Base-by-base conservation (phyloP, 2,329 filamentous ascomycete species). In the Geoglossum cookeanum region DNA sequence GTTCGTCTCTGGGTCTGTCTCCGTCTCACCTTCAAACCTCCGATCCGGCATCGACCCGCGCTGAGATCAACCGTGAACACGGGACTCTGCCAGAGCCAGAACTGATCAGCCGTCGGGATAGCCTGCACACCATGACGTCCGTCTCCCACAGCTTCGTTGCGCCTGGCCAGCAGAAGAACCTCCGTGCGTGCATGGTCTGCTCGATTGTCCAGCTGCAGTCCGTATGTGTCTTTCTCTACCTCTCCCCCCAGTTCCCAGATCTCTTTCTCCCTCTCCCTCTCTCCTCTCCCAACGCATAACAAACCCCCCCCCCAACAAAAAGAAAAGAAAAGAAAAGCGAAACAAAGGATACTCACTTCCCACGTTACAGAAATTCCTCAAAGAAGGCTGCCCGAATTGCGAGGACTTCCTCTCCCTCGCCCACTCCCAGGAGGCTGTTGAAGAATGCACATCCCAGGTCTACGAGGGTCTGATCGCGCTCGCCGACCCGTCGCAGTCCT, bases 111-210 rank as follows among this genome's bases (percentile, higher is more conserved):
- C 22, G 22, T 2, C 22, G 22, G 22, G 22, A 22, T 22, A 22
- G 22, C 22, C 22, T 22, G 22, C 22, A 22, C 22, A 22, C 22
- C 22, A 55, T 45, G 54, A 57, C 47, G 15, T 32, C 54, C 54
- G 22, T 58, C 82, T 88, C 61, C 92, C 94, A 85, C 62, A 37
- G 52, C 55, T 9, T 53, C 55, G 29, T 59, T 58, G 27, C 49
- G 55, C 44, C 63, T 62, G 17, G 54, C n/a, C 58, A 55, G 35
- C 62, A 47, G 65, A 64, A 3, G 71, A 83, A 87, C 69, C 79
- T 94, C 63, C 90, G 92, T 71, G 92, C 92, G 66, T 98, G 92
- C 77, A 96, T 98, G 89, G 88, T 97, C 64, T 98, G 92, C 80
- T 91, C 88, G 57, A 85, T 97, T 68, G 87, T 97, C 62, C 88